These are phyloP conservation scores for Cordia subcordata DNA, from an alignment of 257 asterid species.

Conservation along the genomic window DNA sequence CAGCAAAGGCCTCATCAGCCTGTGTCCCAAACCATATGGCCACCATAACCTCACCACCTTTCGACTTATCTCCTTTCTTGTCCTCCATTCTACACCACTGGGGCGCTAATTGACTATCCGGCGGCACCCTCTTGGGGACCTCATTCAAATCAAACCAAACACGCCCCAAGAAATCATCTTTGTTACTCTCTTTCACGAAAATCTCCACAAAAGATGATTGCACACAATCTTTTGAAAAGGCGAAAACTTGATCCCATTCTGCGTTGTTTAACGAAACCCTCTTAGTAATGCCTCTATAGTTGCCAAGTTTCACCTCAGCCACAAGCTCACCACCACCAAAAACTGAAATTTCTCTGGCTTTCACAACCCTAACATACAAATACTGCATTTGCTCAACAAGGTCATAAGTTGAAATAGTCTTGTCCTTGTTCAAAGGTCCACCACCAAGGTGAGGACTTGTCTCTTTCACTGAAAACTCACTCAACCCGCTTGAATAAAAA, in stretches of 20 bases:
- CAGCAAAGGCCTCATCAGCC: conserved; percentile 80
- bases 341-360: conserved; percentile 46
- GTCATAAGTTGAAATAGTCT: conserved; percentile 69
- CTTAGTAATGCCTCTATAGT: conserved; percentile 66
- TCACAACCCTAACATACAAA: conserved; percentile 60
- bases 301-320: conserved; percentile 83
- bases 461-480: conserved; percentile 64
- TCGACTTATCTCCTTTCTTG: conserved; percentile 61
- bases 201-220: conserved; percentile 75
- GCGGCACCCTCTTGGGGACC: conserved; percentile 74
- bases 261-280: conserved; percentile 37
- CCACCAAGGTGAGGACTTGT: conserved; percentile 85
- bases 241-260: conserved; percentile 83
- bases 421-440: conserved; percentile 39
- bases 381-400: conserved; percentile 90
- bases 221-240: conserved; percentile 74
- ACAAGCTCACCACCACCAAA: conserved; percentile 54
- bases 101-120: conserved; percentile 81
- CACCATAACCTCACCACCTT: conserved; percentile 68
- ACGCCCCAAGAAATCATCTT: conserved; percentile 72
- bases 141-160: conserved; percentile 82
- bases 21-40: conserved; percentile 88
- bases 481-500: conserved; percentile 11
- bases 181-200: conserved; percentile 55
- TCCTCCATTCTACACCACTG: conserved; percentile 89